Base-by-base conservation (phyloP, 2,329 filamentous ascomycete species). In the Penicillium concentricum region DNA sequence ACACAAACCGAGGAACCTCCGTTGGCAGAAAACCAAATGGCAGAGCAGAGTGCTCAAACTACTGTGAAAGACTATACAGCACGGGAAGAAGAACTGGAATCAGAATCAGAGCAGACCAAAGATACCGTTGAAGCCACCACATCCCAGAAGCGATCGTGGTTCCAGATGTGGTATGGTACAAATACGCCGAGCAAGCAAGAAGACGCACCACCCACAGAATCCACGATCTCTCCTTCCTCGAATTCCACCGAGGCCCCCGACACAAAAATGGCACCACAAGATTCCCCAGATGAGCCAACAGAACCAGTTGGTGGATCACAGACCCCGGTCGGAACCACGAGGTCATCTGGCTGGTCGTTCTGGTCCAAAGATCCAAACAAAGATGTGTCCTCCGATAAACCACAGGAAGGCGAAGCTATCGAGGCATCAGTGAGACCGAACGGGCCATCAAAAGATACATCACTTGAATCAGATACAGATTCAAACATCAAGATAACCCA, bases 121-220 rank as follows among this genome's bases (percentile, higher is more conserved):
- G 51, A 60, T 15, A 56, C 52, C 20, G 26, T 37, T 18, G 56
- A 63, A 39, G 35, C 48, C 10, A 38, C 43, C 4, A 60, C 51
- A 13, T 54, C 72, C 28, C 70, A 72, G 38, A 78, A 74, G 55
- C 70, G 74, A 50, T 76, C 75, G 42, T 79, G 76, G 77, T 67
- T 78, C 55, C 76, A 78, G 56, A 76, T 79, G 71, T 78, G 73
- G 76, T 71, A 72, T 56, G 71, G 72, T 42, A 61, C 66, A 13
- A 61, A 61, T 24, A 59, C 67, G 24, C 50, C 65, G 24, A 60
- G 51, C 26, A 71, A 69, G 46, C 56, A 62, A 32, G 56, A 59
- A 51, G 64, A 73, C 51, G 62, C 69, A 37, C 41, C 63, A 50
- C 46, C 53, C 44, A 53, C 63, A 43, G 59, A 64, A 20, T 42